A percentile compares a stretch with the other conserved stretches of the same genome.
Evolutionary conservation across 768 basidiomycete species (phyloP).

Genomic region (Mycena polygramma): DNA sequence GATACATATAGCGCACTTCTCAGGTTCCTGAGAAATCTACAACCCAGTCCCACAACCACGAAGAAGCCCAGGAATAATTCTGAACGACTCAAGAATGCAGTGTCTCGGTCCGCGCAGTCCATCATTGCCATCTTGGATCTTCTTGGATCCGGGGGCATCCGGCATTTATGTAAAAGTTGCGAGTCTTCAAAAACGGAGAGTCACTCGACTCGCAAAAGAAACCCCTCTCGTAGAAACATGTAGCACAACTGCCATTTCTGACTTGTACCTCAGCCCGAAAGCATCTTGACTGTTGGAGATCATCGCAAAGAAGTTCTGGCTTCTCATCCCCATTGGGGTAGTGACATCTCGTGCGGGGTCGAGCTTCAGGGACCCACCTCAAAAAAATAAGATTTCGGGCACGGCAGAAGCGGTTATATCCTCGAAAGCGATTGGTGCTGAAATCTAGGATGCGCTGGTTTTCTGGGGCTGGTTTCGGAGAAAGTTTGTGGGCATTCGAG

Average conservation of each 20-base stretch:
- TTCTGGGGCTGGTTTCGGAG: slow-evolving; percentile 9
- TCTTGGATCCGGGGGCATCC: no score
- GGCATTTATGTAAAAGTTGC: not conserved
- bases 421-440: not conserved
- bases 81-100: not conserved
- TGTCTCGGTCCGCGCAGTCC: not conserved
- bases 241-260: not conserved
- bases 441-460: not conserved
- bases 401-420: not conserved
- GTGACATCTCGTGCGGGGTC: not conserved
- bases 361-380: not conserved
- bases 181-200: not conserved
- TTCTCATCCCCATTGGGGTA: slow-evolving; percentile 21
- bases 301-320: slow-evolving; percentile 3
- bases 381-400: slow-evolving; percentile 20
- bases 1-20: not conserved
- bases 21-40: not conserved
- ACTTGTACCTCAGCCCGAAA: not conserved
- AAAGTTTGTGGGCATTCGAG: not conserved
- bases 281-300: slow-evolving; percentile 10
- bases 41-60: not conserved
- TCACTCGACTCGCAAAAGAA: not conserved
- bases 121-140: no score
- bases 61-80: not conserved
- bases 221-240: not conserved